phyloP scores from a whole-genome alignment of 192 early-diverging fungal species.

The Globomyces pollinis-pini region DNA sequence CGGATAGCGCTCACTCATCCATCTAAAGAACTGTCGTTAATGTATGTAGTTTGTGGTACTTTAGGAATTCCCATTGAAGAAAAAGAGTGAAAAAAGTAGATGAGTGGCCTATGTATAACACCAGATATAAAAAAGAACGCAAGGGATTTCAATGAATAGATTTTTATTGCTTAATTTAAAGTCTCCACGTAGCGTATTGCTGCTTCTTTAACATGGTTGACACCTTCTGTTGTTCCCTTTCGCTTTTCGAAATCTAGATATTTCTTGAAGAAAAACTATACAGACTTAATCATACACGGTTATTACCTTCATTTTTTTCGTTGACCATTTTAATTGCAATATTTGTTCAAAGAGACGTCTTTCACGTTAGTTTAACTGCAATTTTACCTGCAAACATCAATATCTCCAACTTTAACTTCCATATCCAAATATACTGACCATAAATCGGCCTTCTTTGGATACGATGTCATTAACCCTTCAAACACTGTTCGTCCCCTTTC shows the following conservation, averaged over 20 bases:
- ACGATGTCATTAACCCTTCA: slow-evolving; percentile 86
- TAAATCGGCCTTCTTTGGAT: slow-evolving; percentile 89
- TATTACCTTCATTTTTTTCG: slow-evolving; percentile 99
- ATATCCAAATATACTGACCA: slow-evolving; percentile 98
- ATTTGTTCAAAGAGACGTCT: slow-evolving; percentile 83
- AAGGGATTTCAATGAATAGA: no score
- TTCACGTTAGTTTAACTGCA: slow-evolving; percentile 40
- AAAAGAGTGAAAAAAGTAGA: neutral
- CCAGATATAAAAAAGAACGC: no score
- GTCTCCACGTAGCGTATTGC: slow-evolving; percentile 80
- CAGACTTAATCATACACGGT: no score
- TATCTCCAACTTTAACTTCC: slow-evolving; percentile 75
- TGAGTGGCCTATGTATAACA: neutral
- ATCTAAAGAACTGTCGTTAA: slow-evolving; percentile 96
- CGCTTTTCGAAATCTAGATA: slow-evolving; percentile 94
- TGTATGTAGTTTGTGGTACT: neutral
- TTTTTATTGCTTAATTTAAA: neutral
- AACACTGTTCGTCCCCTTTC: slow-evolving; percentile 97
- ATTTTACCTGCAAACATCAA: slow-evolving; percentile 50
- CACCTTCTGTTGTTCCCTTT: slow-evolving; percentile 64
- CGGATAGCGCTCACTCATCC: slow-evolving; percentile 96
- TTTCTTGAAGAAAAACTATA: slow-evolving; percentile 98
- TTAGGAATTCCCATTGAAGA: slow-evolving; percentile 39
- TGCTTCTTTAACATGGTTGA: slow-evolving; percentile 81
- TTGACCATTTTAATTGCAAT: slow-evolving; percentile 80